These are phyloP conservation scores for Leccinum arenicola DNA, from an alignment of 768 basidiomycete species.

Conservation along the genomic window DNA sequence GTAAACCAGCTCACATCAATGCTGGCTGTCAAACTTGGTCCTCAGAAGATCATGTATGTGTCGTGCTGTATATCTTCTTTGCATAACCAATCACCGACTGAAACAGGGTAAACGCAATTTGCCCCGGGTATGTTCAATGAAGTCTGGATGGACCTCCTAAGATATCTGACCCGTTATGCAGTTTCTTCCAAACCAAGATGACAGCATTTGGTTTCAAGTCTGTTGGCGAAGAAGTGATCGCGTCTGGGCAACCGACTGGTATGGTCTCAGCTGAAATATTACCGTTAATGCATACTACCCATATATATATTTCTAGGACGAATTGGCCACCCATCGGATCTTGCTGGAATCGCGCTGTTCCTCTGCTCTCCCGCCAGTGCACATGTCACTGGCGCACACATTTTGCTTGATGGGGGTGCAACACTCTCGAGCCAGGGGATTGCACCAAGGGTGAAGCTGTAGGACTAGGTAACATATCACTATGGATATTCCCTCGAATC, in stretches of 20 bases:
- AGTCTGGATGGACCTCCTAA: background rate
- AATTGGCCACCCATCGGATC: slow-evolving; percentile 59
- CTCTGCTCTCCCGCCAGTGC: slow-evolving; percentile 68
- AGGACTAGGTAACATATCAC: slow-evolving; percentile 1
- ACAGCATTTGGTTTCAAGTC: slow-evolving; percentile 66
- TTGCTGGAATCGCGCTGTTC: slow-evolving; percentile 71
- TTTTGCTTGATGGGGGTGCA: slow-evolving; percentile 68
- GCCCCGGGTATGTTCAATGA: slow-evolving; percentile 58
- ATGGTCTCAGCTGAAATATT: slow-evolving; percentile 4
- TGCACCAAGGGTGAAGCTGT: slow-evolving; percentile 27
- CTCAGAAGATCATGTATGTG: slow-evolving; percentile 62
- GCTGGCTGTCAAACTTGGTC: slow-evolving; percentile 64
- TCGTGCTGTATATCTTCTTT: background rate
- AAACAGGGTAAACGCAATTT: slow-evolving; percentile 75
- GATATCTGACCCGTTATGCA: slow-evolving; percentile 20
- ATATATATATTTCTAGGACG: slow-evolving; percentile 45
- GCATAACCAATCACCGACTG: background rate
- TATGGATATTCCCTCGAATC: background rate
- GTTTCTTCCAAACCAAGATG: slow-evolving; percentile 83
- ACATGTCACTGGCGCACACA: slow-evolving; percentile 73
- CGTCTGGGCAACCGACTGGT: slow-evolving; percentile 64
- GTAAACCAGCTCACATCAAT: slow-evolving; percentile 78
- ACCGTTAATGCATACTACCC: background rate
- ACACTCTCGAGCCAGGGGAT: slow-evolving; percentile 18
- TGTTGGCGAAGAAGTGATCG: slow-evolving; percentile 51